Percentiles rank a stretch among this genome's conserved stretches.
Conservation (phyloP, 2,329 filamentous ascomycete species). For the Colletotrichum sp. region DNA sequence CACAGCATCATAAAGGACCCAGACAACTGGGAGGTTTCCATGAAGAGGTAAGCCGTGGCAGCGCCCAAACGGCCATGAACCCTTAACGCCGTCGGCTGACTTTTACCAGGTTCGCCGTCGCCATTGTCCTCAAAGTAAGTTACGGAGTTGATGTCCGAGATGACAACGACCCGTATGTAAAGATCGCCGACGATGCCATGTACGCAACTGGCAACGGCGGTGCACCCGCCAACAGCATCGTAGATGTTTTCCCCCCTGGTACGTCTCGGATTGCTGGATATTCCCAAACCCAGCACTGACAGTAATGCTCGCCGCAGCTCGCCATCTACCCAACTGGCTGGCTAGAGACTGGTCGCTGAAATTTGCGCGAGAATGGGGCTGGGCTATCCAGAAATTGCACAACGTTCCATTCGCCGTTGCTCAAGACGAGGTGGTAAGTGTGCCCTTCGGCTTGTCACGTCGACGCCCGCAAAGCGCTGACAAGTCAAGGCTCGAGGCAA, state of each 20-base stretch:
- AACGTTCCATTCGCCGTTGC: constrained; percentile 34
- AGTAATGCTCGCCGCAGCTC: constrained; percentile 34
- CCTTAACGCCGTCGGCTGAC: not conserved
- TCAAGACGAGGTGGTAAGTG: constrained; percentile 28
- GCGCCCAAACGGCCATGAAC: not conserved
- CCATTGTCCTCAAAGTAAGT: constrained; percentile 35
- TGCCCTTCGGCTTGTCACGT: not conserved
- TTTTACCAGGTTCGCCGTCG: constrained; percentile 30
- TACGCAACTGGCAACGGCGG: constrained; percentile 33
- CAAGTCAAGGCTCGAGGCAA: constrained; percentile 12
- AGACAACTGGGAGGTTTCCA: constrained; percentile 23
- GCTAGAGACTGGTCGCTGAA: constrained; percentile 33
- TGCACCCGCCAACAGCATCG: constrained; percentile 39
- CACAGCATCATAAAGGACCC: constrained; percentile 24
- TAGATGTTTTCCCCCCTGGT: constrained; percentile 53
- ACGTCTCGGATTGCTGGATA: constrained; percentile 2
- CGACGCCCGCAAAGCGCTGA: constrained; percentile 13
- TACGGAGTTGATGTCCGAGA: constrained; percentile 32
- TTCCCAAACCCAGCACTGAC: constrained; percentile 13
- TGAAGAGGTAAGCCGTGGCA: constrained; percentile 7
- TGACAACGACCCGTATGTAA: constrained; percentile 32
- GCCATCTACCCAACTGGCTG: constrained; percentile 43
- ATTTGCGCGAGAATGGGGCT: constrained; percentile 37
- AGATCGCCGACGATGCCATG: constrained; percentile 27
- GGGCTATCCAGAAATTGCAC: constrained; percentile 37